These are phyloP conservation scores for Triticum aestivum DNA, from an alignment of 176 grass and related monocot species.

Conservation along the genomic window DNA sequence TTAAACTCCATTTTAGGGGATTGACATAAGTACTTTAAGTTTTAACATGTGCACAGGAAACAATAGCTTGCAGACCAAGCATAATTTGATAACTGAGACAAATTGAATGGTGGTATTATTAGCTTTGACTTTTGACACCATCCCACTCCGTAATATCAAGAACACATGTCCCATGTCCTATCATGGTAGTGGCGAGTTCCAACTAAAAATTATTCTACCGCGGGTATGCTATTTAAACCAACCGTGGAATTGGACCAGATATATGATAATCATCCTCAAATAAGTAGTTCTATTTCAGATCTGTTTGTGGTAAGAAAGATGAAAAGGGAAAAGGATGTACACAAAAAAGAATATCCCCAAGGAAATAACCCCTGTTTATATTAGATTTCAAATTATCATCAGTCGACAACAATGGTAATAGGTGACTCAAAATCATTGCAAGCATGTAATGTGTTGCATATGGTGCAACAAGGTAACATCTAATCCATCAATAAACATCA, in stretches of 20 bases:
- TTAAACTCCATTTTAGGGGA: constrained; percentile 15
- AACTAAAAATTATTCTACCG: background rate
- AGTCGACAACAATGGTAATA: background rate
- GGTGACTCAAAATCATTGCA: background rate
- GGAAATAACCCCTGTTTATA: background rate
- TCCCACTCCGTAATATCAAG: background rate
- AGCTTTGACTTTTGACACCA: background rate
- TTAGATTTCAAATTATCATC: background rate
- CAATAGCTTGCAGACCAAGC: background rate
- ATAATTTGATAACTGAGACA: background rate
- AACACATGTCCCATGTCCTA: background rate
- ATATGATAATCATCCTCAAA: background rate
- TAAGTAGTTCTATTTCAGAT: constrained; percentile 1
- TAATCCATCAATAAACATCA: constrained; percentile 11
- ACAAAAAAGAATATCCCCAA: background rate
- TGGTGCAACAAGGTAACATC: constrained; percentile 6
- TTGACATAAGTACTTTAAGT: constrained; percentile 14
- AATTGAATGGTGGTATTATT: background rate
- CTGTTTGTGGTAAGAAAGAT: background rate
- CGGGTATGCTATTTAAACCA: background rate
- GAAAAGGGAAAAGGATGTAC: background rate
- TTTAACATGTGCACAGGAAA: constrained; percentile 1
- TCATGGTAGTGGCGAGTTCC: background rate
- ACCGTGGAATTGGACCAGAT: background rate
- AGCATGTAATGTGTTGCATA: background rate